A percentile compares a stretch with the other conserved stretches of the same genome.
These are phyloP conservation scores for Paraglomus brasilianum DNA, from an alignment of 192 early-diverging fungal genomes.

Conservation along the genomic window DNA sequence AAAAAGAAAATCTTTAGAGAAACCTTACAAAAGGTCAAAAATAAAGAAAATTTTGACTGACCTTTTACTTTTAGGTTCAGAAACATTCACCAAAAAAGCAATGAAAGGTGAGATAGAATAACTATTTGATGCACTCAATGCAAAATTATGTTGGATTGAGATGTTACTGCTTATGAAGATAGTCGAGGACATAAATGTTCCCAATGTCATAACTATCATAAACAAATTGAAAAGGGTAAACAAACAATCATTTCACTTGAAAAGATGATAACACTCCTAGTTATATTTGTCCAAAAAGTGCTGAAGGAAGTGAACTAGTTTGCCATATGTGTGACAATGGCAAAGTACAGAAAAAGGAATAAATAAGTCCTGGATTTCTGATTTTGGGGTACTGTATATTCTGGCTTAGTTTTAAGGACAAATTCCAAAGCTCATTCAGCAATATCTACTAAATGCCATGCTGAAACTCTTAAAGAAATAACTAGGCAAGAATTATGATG, in stretches of 20 bases:
- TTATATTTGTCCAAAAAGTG: too few species aligned
- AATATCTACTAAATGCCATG: conserved; percentile 16
- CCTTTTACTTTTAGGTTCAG: conserved; percentile 24
- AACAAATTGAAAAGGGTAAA: too few species aligned
- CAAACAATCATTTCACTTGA: too few species aligned
- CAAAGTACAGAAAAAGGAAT: conserved; percentile 12
- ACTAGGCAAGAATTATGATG: not conserved
- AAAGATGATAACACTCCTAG: too few species aligned
- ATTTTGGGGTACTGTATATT: conserved; percentile 16
- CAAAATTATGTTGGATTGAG: conserved; percentile 18
- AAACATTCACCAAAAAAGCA: conserved; percentile 12
- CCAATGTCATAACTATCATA: not conserved
- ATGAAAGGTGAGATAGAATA: conserved; percentile 16
- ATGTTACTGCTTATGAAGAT: conserved; percentile 22
- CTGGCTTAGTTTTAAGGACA: conserved; percentile 6
- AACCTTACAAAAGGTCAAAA: conserved; percentile 10
- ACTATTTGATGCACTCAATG: conserved; percentile 20
- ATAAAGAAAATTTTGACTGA: conserved; percentile 27
- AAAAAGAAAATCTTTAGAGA: conserved; percentile 15
- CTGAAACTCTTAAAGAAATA: not conserved
- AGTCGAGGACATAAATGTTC: conserved; percentile 23
- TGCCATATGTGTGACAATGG: conserved; percentile 2
- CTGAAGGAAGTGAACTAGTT: too few species aligned
- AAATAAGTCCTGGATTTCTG: not conserved
- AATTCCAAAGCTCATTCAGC: conserved; percentile 12